Evolutionary conservation across 2,329 filamentous ascomycete species (phyloP).

Genomic region (Trichoderma lentiforme): DNA sequence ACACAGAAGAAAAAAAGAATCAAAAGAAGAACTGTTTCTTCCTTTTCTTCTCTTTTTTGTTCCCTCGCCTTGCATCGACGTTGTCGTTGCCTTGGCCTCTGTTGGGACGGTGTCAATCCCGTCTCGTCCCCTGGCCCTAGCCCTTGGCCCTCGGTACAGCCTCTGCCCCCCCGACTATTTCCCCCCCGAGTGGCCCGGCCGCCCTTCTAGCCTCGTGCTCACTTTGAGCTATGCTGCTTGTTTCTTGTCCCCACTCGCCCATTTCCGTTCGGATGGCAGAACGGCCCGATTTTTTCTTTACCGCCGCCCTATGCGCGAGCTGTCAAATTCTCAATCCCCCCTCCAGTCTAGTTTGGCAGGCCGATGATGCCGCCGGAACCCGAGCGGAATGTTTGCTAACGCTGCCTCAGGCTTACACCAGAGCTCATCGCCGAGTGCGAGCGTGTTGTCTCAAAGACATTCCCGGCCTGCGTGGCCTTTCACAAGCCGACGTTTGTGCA

Average conservation of each 20-base stretch:
- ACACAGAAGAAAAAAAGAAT: not conserved
- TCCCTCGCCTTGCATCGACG: not conserved
- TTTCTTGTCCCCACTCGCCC: conserved; percentile 11
- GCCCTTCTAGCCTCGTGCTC: conserved; percentile 6
- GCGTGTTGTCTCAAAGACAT: conserved; percentile 58
- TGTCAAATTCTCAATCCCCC: not conserved
- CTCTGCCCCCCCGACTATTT: not conserved
- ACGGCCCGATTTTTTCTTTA: conserved; percentile 11
- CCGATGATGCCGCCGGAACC: conserved; percentile 20
- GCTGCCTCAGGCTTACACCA: conserved; percentile 45
- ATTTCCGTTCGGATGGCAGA: conserved; percentile 18
- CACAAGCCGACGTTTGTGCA: conserved; percentile 61
- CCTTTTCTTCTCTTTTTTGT: not conserved
- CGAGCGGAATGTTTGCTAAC: conserved; percentile 27
- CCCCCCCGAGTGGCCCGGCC: conserved; percentile 19
- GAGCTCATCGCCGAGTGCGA: conserved; percentile 59
- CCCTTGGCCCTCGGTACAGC: conserved; percentile 9
- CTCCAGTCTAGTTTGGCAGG: not conserved
- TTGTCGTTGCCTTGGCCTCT: not conserved
- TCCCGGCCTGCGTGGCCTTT: conserved; percentile 60
- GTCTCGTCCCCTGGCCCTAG: not conserved
- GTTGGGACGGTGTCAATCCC: not conserved
- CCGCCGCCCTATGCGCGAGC: conserved; percentile 5
- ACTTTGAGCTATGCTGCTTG: conserved; percentile 7
- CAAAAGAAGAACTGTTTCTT: not conserved